phyloP scores from a whole-genome alignment of 2,329 filamentous ascomycete species.

The Xylariaceae sp. region DNA sequence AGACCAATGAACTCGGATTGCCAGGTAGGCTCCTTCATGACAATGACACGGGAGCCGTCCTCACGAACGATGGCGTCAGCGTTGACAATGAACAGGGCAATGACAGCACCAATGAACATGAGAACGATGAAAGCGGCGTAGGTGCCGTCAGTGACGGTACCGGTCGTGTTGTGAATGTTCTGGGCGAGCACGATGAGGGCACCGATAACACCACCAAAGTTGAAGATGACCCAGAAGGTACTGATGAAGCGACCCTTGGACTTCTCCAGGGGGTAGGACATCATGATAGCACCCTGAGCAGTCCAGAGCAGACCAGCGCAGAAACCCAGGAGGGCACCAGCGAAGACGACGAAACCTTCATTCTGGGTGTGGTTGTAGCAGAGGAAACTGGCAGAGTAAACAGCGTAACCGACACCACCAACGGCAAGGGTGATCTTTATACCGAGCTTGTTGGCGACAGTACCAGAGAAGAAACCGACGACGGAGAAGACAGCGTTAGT shows the following conservation, averaged over 20 bases:
- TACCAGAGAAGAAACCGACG: constrained; percentile 66
- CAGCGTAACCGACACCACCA: constrained; percentile 70
- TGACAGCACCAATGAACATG: constrained; percentile 58
- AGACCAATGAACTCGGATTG: constrained; percentile 64
- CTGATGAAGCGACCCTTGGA: constrained; percentile 86
- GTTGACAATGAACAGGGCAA: constrained; percentile 58
- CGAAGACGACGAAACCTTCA: constrained; percentile 67
- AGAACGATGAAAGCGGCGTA: constrained; percentile 72
- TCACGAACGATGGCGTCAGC: constrained; percentile 60
- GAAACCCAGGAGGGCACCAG: constrained; percentile 69
- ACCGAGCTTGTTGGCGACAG: constrained; percentile 71
- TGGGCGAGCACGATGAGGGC: constrained; percentile 68
- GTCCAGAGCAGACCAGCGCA: constrained; percentile 79
- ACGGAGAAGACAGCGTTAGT: constrained; percentile 50
- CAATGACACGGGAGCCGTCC: constrained; percentile 65
- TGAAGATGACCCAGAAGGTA: constrained; percentile 94
- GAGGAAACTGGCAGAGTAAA: constrained; percentile 68
- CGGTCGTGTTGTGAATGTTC: constrained; percentile 55
- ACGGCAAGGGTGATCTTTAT: constrained; percentile 63
- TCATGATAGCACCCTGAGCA: constrained; percentile 81
- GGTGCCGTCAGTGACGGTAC: constrained; percentile 58
- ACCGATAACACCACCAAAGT: constrained; percentile 83
- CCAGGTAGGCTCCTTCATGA: constrained; percentile 75
- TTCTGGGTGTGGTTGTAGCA: constrained; percentile 64
- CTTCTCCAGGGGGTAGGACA: constrained; percentile 77